Base-by-base conservation (phyloP, 352 stramenopile genomes). In the Thraustochytrium striatum region DNA sequence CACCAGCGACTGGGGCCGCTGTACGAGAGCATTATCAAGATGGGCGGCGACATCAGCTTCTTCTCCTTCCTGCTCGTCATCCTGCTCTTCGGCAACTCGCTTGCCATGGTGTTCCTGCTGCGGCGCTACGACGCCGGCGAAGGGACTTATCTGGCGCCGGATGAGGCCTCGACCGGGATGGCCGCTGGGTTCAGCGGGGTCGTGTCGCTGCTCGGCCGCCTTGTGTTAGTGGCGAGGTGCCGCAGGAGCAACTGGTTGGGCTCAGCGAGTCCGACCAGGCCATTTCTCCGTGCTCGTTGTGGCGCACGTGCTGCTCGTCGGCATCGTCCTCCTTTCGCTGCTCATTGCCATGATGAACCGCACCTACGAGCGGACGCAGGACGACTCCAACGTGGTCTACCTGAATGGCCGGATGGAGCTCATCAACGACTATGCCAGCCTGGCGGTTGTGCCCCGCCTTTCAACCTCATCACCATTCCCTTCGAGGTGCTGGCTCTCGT, bases 341-440 rank as follows among this genome's bases (percentile, higher is more conserved):
- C 39, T 69, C 21, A 30, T 69, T 19, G 58, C 58, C 58, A 69
- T 69, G 58, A 19, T 69, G 0, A 69, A 69, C 33, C 58, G 25
- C 19, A 38, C 58, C 58, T 69, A 38, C 32, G n/a, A 69, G 25
- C n/a, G 39, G 33, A 69, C 58, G 58, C 58, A 69, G 33, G 58
- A 52, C 58, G 58, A 21, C 35, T 21, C 58, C n/a, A 69, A 69
- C 21, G 58, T 69, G 11, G 58, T 69, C 19, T 69, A 69, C 2
- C 58, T 69, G 35, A 69, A 69, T 25, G 58, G 58, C 19, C 58
- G 58, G 8, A 69, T 69, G 58, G 19, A 69, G 58, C 58, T 69
- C 21, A 69, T 69, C 3, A 69, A 69, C 35, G 58, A 69, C 39
- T 69, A 69, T 30, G 58, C 58, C 21, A n/a, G 58, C 39, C 58